These are phyloP conservation scores for Xylogone sp. DNA, from an alignment of 2,329 filamentous ascomycete genomes.

Conservation along the genomic window DNA sequence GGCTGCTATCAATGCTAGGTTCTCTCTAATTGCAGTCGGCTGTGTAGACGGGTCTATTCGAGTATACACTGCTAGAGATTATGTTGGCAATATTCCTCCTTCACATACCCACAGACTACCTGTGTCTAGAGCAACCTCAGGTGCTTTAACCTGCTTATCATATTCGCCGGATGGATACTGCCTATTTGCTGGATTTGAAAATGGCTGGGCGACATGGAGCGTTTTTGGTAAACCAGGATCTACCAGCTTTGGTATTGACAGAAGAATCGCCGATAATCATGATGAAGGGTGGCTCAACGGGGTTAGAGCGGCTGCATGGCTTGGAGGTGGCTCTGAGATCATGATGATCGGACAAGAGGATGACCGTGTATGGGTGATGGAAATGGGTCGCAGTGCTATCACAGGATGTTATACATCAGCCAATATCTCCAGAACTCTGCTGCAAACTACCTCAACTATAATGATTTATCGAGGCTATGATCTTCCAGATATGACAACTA, in stretches of 20 bases:
- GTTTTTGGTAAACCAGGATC: conserved; percentile 91
- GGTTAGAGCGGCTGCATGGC: conserved; percentile 75
- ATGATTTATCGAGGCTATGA: conserved; percentile 95
- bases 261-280: conserved; percentile 59
- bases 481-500: conserved; percentile 81
- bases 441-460: conserved; percentile 83
- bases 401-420: conserved; percentile 88
- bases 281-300: conserved; percentile 83
- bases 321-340: conserved; percentile 83
- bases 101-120: conserved; percentile 75
- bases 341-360: conserved; percentile 68
- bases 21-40: conserved; percentile 87
- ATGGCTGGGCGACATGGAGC: conserved; percentile 95
- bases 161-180: conserved; percentile 98
- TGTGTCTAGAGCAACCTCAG: conserved; percentile 64
- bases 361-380: conserved; percentile 79
- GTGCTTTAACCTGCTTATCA: conserved; percentile 66
- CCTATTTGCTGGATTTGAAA: conserved; percentile 87
- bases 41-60: conserved; percentile 75
- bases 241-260: conserved; percentile 75
- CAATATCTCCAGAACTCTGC: conserved; percentile 82
- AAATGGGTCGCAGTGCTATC: conserved; percentile 92
- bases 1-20: conserved; percentile 87
- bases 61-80: conserved; percentile 92
- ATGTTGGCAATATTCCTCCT: conserved; percentile 83